phyloP scores from a whole-genome alignment of 1,139 yeast species.

The Ogataea hybrid region DNA sequence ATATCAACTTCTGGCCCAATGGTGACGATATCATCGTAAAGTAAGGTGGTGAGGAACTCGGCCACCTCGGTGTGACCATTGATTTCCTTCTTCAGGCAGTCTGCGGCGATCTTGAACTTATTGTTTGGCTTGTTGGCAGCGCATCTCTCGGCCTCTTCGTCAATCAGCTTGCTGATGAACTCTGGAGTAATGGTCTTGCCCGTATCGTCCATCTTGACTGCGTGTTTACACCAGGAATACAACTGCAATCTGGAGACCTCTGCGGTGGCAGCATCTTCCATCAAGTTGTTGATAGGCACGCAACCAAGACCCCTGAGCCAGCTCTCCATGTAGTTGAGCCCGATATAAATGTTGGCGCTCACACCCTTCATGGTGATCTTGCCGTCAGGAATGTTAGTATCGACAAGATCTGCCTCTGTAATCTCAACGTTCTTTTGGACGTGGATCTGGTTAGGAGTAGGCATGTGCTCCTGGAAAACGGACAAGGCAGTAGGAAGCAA shows the following conservation, averaged over 20 bases:
- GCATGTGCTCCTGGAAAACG: constrained; percentile 74
- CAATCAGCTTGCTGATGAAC: constrained; percentile 52
- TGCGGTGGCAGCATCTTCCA: constrained; percentile 91
- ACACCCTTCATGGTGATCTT: constrained; percentile 66
- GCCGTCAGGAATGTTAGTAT: constrained; percentile 62
- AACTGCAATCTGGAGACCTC: constrained; percentile 81
- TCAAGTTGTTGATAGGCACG: constrained; percentile 79
- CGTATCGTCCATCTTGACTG: constrained; percentile 54
- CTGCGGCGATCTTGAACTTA: constrained; percentile 53
- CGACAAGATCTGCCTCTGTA: constrained; percentile 58
- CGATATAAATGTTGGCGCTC: constrained; percentile 68
- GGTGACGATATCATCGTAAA: constrained; percentile 68
- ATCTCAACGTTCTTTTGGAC: constrained; percentile 39
- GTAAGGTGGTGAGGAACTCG: constrained; percentile 69
- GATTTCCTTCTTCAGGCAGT: constrained; percentile 62
- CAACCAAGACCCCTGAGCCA: constrained; percentile 84
- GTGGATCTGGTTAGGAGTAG: constrained; percentile 77
- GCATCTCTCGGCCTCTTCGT: constrained; percentile 60
- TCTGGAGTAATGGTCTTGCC: constrained; percentile 60
- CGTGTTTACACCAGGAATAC: constrained; percentile 82
- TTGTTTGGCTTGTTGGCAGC: constrained; percentile 43
- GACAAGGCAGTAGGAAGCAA: constrained; percentile 71
- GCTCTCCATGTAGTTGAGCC: constrained; percentile 78
- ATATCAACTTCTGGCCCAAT: constrained; percentile 39
- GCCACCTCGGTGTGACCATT: constrained; percentile 67